A percentile compares a stretch with the other conserved stretches of the same genome.
phyloP scores from a whole-genome alignment of 2,329 filamentous ascomycete species.

The Pyrenochaeta sp. region DNA sequence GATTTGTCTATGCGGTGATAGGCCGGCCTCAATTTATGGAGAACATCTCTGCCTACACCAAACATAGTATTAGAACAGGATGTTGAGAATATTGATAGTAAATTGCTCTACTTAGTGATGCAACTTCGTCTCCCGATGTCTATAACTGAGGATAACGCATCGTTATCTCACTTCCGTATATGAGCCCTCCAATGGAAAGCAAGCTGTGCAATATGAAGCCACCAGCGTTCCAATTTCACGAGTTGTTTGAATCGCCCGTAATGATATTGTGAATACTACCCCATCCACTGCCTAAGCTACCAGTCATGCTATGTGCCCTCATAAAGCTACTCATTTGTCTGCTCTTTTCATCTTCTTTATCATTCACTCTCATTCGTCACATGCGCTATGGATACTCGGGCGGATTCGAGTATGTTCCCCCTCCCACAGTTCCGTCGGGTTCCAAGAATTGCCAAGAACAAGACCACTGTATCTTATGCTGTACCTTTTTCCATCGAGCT shows the following conservation, averaged over 20 bases:
- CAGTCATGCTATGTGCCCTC: background rate
- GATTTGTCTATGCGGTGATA: conserved; percentile 2
- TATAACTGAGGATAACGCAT: background rate
- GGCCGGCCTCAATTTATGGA: background rate
- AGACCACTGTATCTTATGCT: conserved; percentile 23
- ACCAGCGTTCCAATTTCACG: too few species aligned
- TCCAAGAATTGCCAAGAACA: conserved; percentile 16
- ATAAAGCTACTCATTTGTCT: too few species aligned
- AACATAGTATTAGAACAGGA: background rate
- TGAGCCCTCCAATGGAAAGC: too few species aligned
- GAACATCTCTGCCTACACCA: too few species aligned
- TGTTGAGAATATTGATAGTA: background rate
- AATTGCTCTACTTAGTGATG: background rate
- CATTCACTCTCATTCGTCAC: background rate
- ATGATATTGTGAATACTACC: too few species aligned
- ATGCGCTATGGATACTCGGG: background rate
- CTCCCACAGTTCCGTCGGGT: conserved; percentile 1
- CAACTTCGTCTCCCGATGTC: background rate
- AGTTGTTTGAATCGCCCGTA: too few species aligned
- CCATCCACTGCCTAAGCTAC: too few species aligned
- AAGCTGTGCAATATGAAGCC: too few species aligned
- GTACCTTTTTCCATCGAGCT: conserved; percentile 25
- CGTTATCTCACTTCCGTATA: background rate
- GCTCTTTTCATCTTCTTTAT: too few species aligned
- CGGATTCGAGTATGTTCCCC: background rate